Conservation (phyloP, 352 stramenopile species). For the Phytophthora sp. region DNA sequence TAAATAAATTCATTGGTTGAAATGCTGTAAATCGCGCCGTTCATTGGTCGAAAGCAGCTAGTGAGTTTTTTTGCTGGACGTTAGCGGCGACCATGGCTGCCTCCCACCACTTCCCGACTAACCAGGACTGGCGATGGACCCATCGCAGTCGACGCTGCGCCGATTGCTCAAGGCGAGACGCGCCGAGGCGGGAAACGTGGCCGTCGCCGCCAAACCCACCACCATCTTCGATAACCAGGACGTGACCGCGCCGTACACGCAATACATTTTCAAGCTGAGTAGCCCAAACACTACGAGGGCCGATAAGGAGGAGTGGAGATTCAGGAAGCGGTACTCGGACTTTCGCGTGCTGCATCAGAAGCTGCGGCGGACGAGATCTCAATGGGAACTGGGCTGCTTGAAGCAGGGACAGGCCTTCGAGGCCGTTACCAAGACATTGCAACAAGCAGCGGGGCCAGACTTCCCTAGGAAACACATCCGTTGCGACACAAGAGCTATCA, state of each 20-base stretch:
- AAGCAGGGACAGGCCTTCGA: constrained; percentile 20
- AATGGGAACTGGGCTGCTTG: constrained; percentile 22
- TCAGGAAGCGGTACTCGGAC: constrained; percentile 35
- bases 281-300: constrained; percentile 1
- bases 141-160: constrained; percentile 4
- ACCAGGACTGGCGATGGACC: background rate
- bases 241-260: constrained; percentile 29
- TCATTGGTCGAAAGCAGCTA: constrained; percentile 8
- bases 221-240: constrained; percentile 32
- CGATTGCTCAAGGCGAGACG: constrained; percentile 29
- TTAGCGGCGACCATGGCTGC: too few species aligned
- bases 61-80: too few species aligned
- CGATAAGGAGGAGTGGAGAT: constrained; percentile 31
- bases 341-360: constrained; percentile 24
- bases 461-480: constrained; percentile 41
- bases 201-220: constrained; percentile 18
- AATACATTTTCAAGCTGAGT: constrained; percentile 33
- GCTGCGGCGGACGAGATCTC: constrained; percentile 11
- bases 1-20: constrained; percentile 21
- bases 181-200: constrained; percentile 18
- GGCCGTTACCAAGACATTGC: constrained; percentile 9
- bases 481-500: constrained; percentile 31
- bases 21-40: background rate
- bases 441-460: constrained; percentile 7
- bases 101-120: constrained; percentile 14